Base-by-base conservation (phyloP, 75 land plant species). In the Cunninghamia lanceolata region DNA sequence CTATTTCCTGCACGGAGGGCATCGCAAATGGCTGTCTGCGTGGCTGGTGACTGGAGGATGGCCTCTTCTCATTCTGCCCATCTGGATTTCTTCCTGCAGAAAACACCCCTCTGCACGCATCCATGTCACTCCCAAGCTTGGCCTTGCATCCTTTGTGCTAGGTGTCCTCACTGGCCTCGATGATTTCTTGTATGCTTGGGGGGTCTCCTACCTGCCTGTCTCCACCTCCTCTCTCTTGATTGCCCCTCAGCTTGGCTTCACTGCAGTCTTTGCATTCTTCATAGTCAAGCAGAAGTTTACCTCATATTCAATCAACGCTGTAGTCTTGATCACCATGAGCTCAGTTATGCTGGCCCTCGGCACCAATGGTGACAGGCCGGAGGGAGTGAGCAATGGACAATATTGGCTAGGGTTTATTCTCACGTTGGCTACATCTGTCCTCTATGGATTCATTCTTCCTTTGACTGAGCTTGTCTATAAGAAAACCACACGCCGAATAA, bases 121-220 rank as follows among this genome's bases (percentile, higher is more conserved):
- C 32, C 77, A 74, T 30, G 32, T 74, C 13, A 74, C 77, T 3
- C 87, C 84, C 35, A 83, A 46, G 30, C 84, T 89, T 50, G 8
- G 52, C 54, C 40, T 85, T 8, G 50, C 75, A 36, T 74, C 40
- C 85, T 28, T 50, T n/a, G 76, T 63, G 38, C 0, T 88, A 42
- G 91, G 91, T 46, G 16, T 74, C n/a, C 47, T 88, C 25, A 52
- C 70, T 21, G 89, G 89, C 3, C 21, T 86, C 32, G 85, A 85
- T 82, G 78, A 90, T 76, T 84, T 86, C 87, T 19, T 88, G 11
- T 90, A 90, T 85, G 56, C 91, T 10, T 50, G 30, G 54, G 91
- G 87, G 16, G 9, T 86, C 46, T 78, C 91, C 34, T 88, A 83
- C 85, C 78, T 90, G 52, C 89, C 91, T 35, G 87, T 87, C 45